These are phyloP conservation scores for Suillus weaverae DNA, from an alignment of 768 basidiomycete species.

Conservation along the genomic window DNA sequence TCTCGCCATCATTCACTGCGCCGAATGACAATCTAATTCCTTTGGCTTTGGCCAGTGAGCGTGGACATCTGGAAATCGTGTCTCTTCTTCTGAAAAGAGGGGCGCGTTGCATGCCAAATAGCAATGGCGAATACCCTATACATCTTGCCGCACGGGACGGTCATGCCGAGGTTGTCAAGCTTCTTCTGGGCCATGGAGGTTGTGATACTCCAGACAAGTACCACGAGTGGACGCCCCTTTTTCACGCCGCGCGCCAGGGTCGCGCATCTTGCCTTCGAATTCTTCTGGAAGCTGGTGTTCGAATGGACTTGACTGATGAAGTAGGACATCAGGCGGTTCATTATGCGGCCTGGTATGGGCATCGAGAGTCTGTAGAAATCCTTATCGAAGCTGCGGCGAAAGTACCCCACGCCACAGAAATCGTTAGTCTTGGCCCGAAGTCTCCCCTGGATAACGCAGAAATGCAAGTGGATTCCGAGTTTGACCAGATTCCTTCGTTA, in stretches of 20 bases:
- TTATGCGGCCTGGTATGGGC: slow-evolving; percentile 97
- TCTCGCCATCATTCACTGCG: slow-evolving; percentile 58
- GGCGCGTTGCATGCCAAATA: slow-evolving; percentile 79
- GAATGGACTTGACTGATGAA: slow-evolving; percentile 80
- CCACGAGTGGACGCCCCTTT: slow-evolving; percentile 97
- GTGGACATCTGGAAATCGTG: slow-evolving; percentile 84
- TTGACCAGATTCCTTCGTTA: slow-evolving; percentile 92
- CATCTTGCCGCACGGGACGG: slow-evolving; percentile 95
- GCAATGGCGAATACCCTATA: slow-evolving; percentile 95
- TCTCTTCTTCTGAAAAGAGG: slow-evolving; percentile 74
- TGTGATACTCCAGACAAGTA: slow-evolving; percentile 94
- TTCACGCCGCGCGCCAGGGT: slow-evolving; percentile 91
- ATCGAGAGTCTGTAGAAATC: slow-evolving; percentile 63
- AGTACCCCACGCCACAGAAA: slow-evolving; percentile 16
- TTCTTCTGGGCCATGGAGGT: slow-evolving; percentile 72
- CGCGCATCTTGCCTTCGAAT: slow-evolving; percentile 69
- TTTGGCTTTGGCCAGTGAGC: slow-evolving; percentile 86
- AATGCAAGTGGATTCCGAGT: slow-evolving; percentile 58
- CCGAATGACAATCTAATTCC: slow-evolving; percentile 75
- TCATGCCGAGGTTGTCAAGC: slow-evolving; percentile 77
- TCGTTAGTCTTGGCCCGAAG: slow-evolving; percentile 15
- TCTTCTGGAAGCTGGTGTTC: slow-evolving; percentile 78
- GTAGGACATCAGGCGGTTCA: slow-evolving; percentile 81
- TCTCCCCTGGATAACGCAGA: slow-evolving; percentile 29
- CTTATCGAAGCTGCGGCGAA: slow-evolving; percentile 47